Base-by-base conservation (phyloP, 495 filamentous ascomycete genomes). In the Lasiosphaeris hirsuta region DNA sequence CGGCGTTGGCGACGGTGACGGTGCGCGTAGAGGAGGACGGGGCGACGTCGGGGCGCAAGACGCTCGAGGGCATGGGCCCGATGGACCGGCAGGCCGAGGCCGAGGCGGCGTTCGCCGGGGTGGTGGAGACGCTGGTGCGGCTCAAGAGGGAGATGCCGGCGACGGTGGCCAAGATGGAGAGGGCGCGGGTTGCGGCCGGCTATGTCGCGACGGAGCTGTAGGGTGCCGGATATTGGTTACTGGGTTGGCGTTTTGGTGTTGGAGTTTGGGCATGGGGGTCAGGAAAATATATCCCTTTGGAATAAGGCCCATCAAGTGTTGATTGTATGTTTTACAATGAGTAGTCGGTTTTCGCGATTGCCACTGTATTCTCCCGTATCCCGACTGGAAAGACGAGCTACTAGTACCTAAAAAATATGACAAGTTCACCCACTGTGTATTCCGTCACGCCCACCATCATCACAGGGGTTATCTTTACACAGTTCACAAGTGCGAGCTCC, bases 101-200 rank as follows among this genome's bases (percentile, higher is more conserved):
- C 45, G 76, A 83, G 72, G 64, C 40, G 59, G 71, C 64, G 60
- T 85, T 80, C 74, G 65, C 67, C 43, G 73, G 67, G 48, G 80
- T 81, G 40, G 69, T 84, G 47, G 71, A 79, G 62, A 78, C 75
- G 63, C 69, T 86, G 56, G 78, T 68, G 38, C 68, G 65, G 67
- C 61, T 83, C 66, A 84, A 81, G 72, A 74, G 64, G 58, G 84
- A 84, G 36, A 76, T 92, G 75, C 83, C 86, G 40, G 83, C 84
- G 50, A 85, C 85, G 39, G 81, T 91, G 56, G 90, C 88, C 45
- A 86, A 82, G 72, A 84, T 89, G 73, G 90, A 94, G 76, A 79
- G 90, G 74, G 90, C 88, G 51, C 76, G 78, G 58, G 79, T 79
- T 46, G 90, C 87, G 50, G 89, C 84, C 43, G 84, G 84, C 59